Percentiles rank a stretch among this genome's conserved stretches.
These are phyloP conservation scores for Rhodotorula babjevae DNA, from an alignment of 768 basidiomycete genomes.

Conservation along the genomic window DNA sequence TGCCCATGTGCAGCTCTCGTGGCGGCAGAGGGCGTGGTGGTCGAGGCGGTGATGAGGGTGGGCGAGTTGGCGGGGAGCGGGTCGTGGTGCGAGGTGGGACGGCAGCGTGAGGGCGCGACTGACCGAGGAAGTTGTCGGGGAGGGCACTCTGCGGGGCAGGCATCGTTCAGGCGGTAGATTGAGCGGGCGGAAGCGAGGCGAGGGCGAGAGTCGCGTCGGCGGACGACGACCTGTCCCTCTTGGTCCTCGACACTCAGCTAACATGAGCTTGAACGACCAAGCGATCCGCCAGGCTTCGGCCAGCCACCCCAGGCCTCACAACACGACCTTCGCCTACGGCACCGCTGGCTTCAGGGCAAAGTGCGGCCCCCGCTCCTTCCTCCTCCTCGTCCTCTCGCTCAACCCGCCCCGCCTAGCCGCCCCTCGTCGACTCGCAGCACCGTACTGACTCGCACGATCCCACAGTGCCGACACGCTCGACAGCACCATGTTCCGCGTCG, in stretches of 20 bases:
- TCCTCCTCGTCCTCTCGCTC: background rate
- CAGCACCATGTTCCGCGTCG: conserved; percentile 89
- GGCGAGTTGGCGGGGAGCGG: background rate
- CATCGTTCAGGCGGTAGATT: background rate
- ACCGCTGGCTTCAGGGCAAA: conserved; percentile 52
- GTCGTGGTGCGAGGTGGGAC: background rate
- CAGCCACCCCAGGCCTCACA: conserved; percentile 47
- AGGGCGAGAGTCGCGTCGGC: too few species aligned
- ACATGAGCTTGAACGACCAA: conserved; percentile 25
- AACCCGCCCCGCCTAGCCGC: background rate
- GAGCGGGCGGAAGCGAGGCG: too few species aligned
- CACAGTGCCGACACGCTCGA: conserved; percentile 56
- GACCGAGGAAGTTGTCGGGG: conserved; percentile 33
- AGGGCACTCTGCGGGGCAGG: conserved; percentile 31
- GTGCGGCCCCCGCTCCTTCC: conserved; percentile 39
- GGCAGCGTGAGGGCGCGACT: background rate
- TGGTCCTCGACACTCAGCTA: background rate
- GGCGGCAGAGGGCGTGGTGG: background rate
- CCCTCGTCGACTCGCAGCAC: background rate
- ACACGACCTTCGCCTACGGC: conserved; percentile 48
- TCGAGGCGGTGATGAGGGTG: background rate
- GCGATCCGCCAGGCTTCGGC: conserved; percentile 43
- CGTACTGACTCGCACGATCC: background rate
- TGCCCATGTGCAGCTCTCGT: too few species aligned
- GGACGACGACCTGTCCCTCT: background rate